Evolutionary conservation across 2,329 filamentous ascomycete genomes (phyloP), one percentile per base, ranked within the genome.

Genomic region (Aulographum hederae): DNA sequence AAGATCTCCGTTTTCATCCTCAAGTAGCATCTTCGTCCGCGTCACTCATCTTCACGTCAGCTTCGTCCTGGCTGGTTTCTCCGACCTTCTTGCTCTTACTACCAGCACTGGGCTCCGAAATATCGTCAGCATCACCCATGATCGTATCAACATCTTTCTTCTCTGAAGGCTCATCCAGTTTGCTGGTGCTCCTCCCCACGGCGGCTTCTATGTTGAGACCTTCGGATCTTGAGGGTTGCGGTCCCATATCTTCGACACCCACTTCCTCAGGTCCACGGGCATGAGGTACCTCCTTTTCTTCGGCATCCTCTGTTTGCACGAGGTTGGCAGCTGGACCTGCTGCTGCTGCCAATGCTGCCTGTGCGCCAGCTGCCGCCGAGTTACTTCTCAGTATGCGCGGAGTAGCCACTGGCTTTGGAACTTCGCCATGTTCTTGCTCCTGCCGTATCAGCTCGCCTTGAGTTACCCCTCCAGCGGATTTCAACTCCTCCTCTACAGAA

Each of bases 361-460:
- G 18, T 18, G n/a, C 20, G 10, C 46, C 35, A 15, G 10, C 6
- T 19, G 18, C 33, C 27, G 21, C 14, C 28, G 33, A 31, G 28
- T 19, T 13, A 25, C n/a, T 26, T 11, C 46, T 42, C n/a, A n/a
- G n/a, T n/a, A n/a, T n/a, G 11, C 46, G 37, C 4, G 54, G 53
- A 11, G 52, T 49, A 36, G 47, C 38, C 35, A 77, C 73, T 35
- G 62, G 68, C 20, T 73, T 66, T 16, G 80, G 77, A 5, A 86
- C 75, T 12, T 86, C 71, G 23, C 79, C 79, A 1, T 78, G 77
- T 46, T 78, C 71, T 54, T 91, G 82, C 51, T 91, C 82, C 53
- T 89, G 78, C n/a, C 82, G 65, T 16, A 91, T 60, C 15, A 91
- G 62, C 51, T 91, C 82, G 30, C 81, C 81, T 53, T 92, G 82